Conservation (phyloP, 2,329 filamentous ascomycete genomes). For the Albophoma yamanashiensis region DNA sequence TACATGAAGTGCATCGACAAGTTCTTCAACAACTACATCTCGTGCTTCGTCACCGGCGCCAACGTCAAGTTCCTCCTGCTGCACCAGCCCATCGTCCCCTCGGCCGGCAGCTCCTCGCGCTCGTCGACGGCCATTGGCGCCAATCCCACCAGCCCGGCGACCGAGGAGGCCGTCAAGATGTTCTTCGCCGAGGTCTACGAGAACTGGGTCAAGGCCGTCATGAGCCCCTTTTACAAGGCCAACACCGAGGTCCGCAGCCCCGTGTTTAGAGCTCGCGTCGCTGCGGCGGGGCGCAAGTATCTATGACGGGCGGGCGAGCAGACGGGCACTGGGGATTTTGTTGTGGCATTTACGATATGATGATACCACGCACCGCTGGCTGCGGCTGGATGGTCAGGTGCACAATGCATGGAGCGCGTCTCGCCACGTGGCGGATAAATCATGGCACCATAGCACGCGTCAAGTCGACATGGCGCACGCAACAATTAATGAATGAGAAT, state of each 20-base stretch:
- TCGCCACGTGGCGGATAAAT: neutral
- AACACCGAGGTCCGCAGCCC: slow-evolving; percentile 81
- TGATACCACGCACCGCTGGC: slow-evolving; percentile 2
- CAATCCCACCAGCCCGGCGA: slow-evolving; percentile 80
- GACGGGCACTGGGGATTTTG: neutral
- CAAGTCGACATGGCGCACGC: neutral
- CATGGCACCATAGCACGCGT: neutral
- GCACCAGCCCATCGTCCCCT: slow-evolving; percentile 58
- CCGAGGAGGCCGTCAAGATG: slow-evolving; percentile 88
- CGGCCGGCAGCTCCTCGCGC: slow-evolving; percentile 31
- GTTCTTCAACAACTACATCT: slow-evolving; percentile 93
- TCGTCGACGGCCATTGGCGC: slow-evolving; percentile 63
- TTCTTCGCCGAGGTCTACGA: slow-evolving; percentile 97
- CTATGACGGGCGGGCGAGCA: slow-evolving; percentile 34
- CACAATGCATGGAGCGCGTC: neutral
- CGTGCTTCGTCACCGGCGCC: slow-evolving; percentile 84
- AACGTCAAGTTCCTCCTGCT: slow-evolving; percentile 93
- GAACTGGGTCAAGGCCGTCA: slow-evolving; percentile 90
- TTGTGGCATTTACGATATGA: neutral
- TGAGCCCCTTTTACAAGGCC: slow-evolving; percentile 89
- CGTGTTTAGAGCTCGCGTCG: slow-evolving; percentile 72
- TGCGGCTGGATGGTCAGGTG: neutral
- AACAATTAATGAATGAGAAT: neutral
- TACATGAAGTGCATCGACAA: slow-evolving; percentile 96
- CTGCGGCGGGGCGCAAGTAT: slow-evolving; percentile 86